Conservation (phyloP, 1,139 yeast genomes). For the Hyphopichia khmerensis region DNA sequence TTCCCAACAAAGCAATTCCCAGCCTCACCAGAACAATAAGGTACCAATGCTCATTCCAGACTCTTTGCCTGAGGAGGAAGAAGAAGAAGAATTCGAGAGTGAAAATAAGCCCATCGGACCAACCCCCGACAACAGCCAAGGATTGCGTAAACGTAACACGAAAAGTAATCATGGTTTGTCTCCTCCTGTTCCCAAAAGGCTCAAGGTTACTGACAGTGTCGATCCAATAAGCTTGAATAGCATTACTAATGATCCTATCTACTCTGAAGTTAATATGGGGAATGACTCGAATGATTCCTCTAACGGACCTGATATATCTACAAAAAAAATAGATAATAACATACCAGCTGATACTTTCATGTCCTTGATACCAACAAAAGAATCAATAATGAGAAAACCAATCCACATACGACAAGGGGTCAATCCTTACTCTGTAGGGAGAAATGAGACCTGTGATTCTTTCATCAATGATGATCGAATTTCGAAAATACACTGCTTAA, state of each 20-base stretch:
- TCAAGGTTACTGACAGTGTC: neutral
- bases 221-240: neutral
- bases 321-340: constrained; percentile 11
- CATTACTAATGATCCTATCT: neutral
- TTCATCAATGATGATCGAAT: constrained; percentile 69
- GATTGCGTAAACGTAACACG: neutral
- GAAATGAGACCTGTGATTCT: constrained; percentile 60
- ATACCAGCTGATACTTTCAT: constrained; percentile 29
- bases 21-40: constrained; percentile 1
- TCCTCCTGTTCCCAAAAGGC: neutral
- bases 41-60: constrained; percentile 1
- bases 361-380: constrained; percentile 27
- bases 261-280: neutral
- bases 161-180: too few species aligned
- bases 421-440: constrained; percentile 63
- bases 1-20: neutral
- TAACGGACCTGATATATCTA: neutral
- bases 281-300: neutral
- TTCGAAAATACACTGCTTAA: constrained; percentile 79
- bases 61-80: constrained; percentile 4
- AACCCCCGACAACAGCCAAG: too few species aligned
- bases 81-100: neutral
- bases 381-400: constrained; percentile 33
- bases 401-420: constrained; percentile 63
- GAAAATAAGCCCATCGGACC: too few species aligned